Conservation (phyloP, 2,329 filamentous ascomycete species). For the Bipolaris cookei region DNA sequence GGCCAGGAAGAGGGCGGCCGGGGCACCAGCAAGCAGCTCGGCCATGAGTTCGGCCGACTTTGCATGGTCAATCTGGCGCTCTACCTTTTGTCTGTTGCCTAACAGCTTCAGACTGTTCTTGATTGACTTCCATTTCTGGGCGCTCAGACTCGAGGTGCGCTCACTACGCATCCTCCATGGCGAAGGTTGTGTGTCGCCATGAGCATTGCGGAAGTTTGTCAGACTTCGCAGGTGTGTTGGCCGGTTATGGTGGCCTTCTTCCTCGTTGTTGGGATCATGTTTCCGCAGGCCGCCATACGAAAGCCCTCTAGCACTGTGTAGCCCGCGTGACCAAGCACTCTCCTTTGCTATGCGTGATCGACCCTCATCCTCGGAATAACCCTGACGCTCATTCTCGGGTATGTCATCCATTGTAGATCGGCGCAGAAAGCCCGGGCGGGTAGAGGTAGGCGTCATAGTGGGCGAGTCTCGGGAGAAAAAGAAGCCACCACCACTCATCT, state of each 20-base stretch:
- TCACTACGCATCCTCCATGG: constrained; percentile 55
- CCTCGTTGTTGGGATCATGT: constrained; percentile 43
- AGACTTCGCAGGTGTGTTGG: constrained; percentile 55
- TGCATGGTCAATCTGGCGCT: constrained; percentile 84
- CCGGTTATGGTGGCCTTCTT: constrained; percentile 46
- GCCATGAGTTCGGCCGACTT: constrained; percentile 98
- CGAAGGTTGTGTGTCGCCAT: constrained; percentile 49
- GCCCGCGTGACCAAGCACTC: constrained; percentile 54
- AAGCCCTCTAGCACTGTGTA: constrained; percentile 56
- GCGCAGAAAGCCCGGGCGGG: constrained; percentile 59
- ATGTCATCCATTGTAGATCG: constrained; percentile 58
- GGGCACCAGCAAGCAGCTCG: constrained; percentile 88
- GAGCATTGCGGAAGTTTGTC: constrained; percentile 53
- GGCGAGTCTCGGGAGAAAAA: constrained; percentile 57
- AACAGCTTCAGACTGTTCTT: constrained; percentile 86
- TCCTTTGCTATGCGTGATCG: constrained; percentile 55
- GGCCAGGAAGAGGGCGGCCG: constrained; percentile 90
- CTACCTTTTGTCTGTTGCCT: constrained; percentile 78
- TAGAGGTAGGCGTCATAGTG: constrained; percentile 38
- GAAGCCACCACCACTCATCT: constrained; percentile 52
- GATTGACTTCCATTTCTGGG: constrained; percentile 88
- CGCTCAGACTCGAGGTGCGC: constrained; percentile 59
- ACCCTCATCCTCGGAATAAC: constrained; percentile 60
- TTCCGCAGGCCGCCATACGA: constrained; percentile 52
- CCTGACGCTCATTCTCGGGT: constrained; percentile 54